phyloP scores from a whole-genome alignment of 768 basidiomycete species.

The Ramaria rubella region DNA sequence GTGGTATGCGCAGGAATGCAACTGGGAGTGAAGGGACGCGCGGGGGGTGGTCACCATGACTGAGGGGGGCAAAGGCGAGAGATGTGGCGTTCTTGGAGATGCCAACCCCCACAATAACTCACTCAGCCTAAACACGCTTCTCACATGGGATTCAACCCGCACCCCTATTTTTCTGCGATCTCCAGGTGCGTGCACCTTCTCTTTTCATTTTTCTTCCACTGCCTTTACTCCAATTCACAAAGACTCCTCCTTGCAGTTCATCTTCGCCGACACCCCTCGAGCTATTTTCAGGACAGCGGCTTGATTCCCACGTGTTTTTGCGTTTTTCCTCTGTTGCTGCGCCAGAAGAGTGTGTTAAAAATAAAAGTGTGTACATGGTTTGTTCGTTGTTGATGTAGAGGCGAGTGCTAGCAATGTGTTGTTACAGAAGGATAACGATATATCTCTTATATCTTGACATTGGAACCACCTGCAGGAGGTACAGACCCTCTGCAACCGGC shows the following conservation, averaged over 20 bases:
- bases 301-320: slow-evolving; percentile 74
- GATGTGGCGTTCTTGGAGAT: slow-evolving; percentile 73
- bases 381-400: background rate
- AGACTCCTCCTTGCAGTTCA: slow-evolving; percentile 36
- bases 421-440: slow-evolving; percentile 32
- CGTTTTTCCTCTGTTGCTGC: slow-evolving; percentile 73
- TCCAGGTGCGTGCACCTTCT: slow-evolving; percentile 50
- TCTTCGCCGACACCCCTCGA: slow-evolving; percentile 72
- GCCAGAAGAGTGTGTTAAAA: too few relatives aligned
- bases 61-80: slow-evolving; percentile 62
- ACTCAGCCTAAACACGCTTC: too few relatives aligned
- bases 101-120: too few relatives aligned
- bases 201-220: too few relatives aligned
- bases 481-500: too few relatives aligned
- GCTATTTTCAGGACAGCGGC: slow-evolving; percentile 58
- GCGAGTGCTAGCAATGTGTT: background rate
- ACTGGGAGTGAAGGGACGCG: too few relatives aligned
- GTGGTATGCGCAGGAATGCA: slow-evolving; percentile 26
- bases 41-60: slow-evolving; percentile 50
- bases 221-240: slow-evolving; percentile 3
- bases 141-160: slow-evolving; percentile 82
- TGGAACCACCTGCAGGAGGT: too few relatives aligned
- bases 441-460: too few relatives aligned
- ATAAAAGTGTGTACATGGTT: background rate
- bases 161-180: slow-evolving; percentile 54